Evolutionary conservation across 2,329 filamentous ascomycete species (phyloP).

Genomic region (Paecilomyces sp.): DNA sequence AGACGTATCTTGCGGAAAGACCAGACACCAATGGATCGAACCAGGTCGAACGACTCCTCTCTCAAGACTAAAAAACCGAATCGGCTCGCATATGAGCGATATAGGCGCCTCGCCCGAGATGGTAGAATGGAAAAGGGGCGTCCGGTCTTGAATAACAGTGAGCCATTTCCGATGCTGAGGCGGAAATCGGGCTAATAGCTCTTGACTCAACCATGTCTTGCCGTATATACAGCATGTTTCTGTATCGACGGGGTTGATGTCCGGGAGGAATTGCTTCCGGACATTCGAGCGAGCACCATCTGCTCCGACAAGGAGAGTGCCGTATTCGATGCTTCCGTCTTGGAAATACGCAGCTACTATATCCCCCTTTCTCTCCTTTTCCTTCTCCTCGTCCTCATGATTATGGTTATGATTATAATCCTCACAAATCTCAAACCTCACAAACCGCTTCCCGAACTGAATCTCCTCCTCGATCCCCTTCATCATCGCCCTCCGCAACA

Average conservation of each 20-base stretch:
- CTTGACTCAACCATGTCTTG: conserved; percentile 20
- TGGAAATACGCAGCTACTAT: neutral
- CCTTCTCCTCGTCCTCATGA: too few species aligned
- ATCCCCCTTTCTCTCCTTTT: neutral
- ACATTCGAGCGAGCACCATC: conserved; percentile 6
- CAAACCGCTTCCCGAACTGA: neutral
- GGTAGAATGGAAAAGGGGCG: neutral
- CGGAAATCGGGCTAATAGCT: conserved; percentile 1
- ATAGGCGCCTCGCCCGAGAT: neutral
- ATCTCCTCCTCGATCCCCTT: neutral
- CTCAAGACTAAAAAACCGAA: neutral
- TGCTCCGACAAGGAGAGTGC: neutral
- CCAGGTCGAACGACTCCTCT: neutral
- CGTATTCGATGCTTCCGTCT: neutral
- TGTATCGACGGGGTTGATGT: conserved; percentile 24
- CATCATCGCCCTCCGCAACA: neutral
- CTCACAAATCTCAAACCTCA: neutral
- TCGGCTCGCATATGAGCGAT: neutral
- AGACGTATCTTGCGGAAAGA: neutral
- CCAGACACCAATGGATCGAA: neutral
- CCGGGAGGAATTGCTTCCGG: conserved; percentile 24
- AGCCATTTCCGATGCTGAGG: neutral
- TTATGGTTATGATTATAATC: neutral
- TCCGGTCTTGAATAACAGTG: neutral
- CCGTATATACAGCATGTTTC: conserved; percentile 27